A percentile compares a stretch with the other conserved stretches of the same genome.
These are phyloP conservation scores for Scortechinia acanthostroma DNA, from an alignment of 2,329 filamentous ascomycete species.

Conservation along the genomic window DNA sequence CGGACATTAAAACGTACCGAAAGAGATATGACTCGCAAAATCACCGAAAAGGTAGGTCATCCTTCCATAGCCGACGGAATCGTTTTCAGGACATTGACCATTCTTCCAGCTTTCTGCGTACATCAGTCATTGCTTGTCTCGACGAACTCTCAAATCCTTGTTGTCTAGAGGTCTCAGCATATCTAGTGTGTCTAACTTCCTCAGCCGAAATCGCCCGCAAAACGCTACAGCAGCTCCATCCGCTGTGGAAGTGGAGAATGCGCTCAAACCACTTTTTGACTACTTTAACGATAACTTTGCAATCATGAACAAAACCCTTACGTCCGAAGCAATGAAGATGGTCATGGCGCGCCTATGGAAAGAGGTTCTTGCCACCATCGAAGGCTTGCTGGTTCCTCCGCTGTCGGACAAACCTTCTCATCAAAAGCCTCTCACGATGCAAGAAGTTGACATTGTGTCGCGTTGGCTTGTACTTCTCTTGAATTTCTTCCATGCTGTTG, in stretches of 20 bases:
- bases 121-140: slow-evolving; percentile 36
- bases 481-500: slow-evolving; percentile 68
- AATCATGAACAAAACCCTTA: slow-evolving; percentile 72
- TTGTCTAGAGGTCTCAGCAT: slow-evolving; percentile 32
- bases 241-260: slow-evolving; percentile 53
- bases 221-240: slow-evolving; percentile 24
- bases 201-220: slow-evolving; percentile 37
- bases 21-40: slow-evolving; percentile 69
- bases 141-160: slow-evolving; percentile 53
- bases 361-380: slow-evolving; percentile 64
- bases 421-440: slow-evolving; percentile 59
- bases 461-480: slow-evolving; percentile 67
- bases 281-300: slow-evolving; percentile 77
- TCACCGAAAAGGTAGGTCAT: slow-evolving; percentile 75
- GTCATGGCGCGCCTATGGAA: slow-evolving; percentile 76
- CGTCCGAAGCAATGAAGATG: slow-evolving; percentile 66
- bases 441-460: slow-evolving; percentile 69
- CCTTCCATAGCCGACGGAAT: slow-evolving; percentile 23
- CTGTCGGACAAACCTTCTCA: slow-evolving; percentile 67
- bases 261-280: slow-evolving; percentile 60
- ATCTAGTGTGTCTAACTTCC: neutral
- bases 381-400: slow-evolving; percentile 63
- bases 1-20: slow-evolving; percentile 68
- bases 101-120: slow-evolving; percentile 3
- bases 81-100: slow-evolving; percentile 2